Base-by-base conservation (phyloP, 2,329 filamentous ascomycete genomes). In the Pseudocercospora ulei region DNA sequence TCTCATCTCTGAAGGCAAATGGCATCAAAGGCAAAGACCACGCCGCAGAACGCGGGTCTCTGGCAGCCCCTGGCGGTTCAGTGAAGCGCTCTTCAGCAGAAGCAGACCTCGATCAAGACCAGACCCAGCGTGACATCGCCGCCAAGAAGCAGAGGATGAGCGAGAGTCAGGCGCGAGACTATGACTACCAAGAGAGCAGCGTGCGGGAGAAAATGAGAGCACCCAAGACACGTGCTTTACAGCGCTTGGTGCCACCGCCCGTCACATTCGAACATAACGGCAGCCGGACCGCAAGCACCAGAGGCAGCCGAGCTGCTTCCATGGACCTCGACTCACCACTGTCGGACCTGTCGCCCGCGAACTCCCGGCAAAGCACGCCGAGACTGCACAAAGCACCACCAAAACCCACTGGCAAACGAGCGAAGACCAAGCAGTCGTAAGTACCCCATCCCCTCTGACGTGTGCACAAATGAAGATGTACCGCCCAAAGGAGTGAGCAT, bases 341-440 rank as follows among this genome's bases (percentile, higher is more conserved):
- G 13, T 57, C 59, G 12, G 56, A 57, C 13, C 40, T 59, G 7
- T 58, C 57, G 26, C 50, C 53, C 19, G 46, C 46, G 12, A 51
- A 47, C 19, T 58, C 57, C 20, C 48, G 55, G 12, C 44, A 52
- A 27, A 52, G 51, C 38, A 57, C 58, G 14, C 59, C 59, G 6
- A 35, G 34, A 20, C 20, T 46, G 22, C 45, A 33, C 41, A 50
- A 43, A 49, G 45, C 43, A 16, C 46, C 47, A 27, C 49, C 48
- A 38, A 55, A 53, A 39, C 39, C 46, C 22, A 40, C 41, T 11
- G 51, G 46, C 20, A 60, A 62, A 51, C 52, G 53, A 37, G 60
- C 60, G 29, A 61, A 61, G 50, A 61, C 58, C 9, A 62, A 62
- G 50, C 56, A 55, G 40, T 62, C 60, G 60, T 62, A 54, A 57